Evolutionary conservation across 2,329 filamentous ascomycete genomes (phyloP), one percentile per base, ranked within the genome.

Genomic region (Colletotrichum falcatum): DNA sequence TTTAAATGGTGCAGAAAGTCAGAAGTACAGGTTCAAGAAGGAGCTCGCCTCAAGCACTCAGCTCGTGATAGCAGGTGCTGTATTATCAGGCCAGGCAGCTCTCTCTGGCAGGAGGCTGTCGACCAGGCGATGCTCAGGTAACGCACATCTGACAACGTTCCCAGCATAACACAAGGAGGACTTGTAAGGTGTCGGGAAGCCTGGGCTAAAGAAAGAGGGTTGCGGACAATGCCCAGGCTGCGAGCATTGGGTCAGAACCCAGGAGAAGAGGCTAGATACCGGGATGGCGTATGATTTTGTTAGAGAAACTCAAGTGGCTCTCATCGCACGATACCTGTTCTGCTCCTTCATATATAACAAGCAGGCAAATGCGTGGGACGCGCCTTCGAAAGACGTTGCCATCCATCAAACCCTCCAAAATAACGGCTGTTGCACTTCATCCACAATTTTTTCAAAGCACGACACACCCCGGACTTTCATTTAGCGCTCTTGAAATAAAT

Each of bases 11-110:
- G 9, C 3, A n/a, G 26, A 26, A 18, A 20, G 30, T 2, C 44
- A 61, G 30, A 14, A 16, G 1, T 30, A 49, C 9, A 11, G n/a
- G 7, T n/a, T 37, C 14, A n/a, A 49, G 58, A 61, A 61, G 58
- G 58, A 48, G 58, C 58, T 61, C 42, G 14, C 58, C 16, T 48
- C 8, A 37, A 55, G 65, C 60, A 48, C 65, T 20, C 65, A 59
- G 39, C 49, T 42, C 20, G 49, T 63, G 48, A 63, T 14, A 23
- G 6, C 9, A 11, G 30, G 49, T 37, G 30, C 46, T 39, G 39
- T 23, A 9, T 18, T 2, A 20, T 6, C 14, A 12, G 8, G 23
- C 16, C 5, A 30, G 39, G 26, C 30, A 54, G 30, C 23, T 9
- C 20, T 28, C 23, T 55, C 7, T 53, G 48, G 42, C 51, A 20